Percentiles rank a stretch among this genome's conserved stretches.
phyloP scores from a whole-genome alignment of 306 rosid species.

The Pterocarpus macrocarpus region DNA sequence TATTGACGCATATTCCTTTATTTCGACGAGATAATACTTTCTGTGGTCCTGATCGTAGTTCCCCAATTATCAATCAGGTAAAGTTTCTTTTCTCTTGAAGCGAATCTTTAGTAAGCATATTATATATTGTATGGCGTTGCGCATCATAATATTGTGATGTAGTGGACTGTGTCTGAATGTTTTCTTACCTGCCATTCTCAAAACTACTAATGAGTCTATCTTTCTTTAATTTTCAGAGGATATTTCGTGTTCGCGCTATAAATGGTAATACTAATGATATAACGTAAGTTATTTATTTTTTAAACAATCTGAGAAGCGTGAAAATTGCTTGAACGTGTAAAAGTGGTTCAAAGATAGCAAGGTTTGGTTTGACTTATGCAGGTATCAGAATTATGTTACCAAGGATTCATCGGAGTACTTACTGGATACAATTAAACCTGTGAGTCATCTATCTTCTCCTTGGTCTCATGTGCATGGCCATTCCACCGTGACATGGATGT shows the following conservation, averaged over 20 bases:
- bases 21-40: slow-evolving; percentile 66
- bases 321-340: slow-evolving; percentile 20
- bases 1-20: slow-evolving; percentile 84
- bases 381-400: slow-evolving; percentile 75
- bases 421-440: slow-evolving; percentile 71
- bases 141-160: slow-evolving; percentile 21
- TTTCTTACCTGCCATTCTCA: slow-evolving; percentile 42
- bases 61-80: slow-evolving; percentile 83
- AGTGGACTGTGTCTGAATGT: slow-evolving; percentile 33
- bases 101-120: slow-evolving; percentile 22
- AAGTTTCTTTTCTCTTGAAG: slow-evolving; percentile 32
- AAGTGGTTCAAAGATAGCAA: slow-evolving; percentile 21
- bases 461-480: slow-evolving; percentile 40
- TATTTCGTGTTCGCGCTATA: slow-evolving; percentile 44
- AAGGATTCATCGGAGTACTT: slow-evolving; percentile 66
- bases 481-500: slow-evolving; percentile 26
- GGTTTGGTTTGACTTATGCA: slow-evolving; percentile 49
- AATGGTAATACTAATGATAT: slow-evolving; percentile 48
- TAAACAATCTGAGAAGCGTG: slow-evolving; percentile 24
- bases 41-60: slow-evolving; percentile 78
- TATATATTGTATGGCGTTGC: slow-evolving; percentile 14
- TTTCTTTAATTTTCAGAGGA: slow-evolving; percentile 59
- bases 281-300: slow-evolving; percentile 59
- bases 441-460: slow-evolving; percentile 50
- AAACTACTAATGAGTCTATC: slow-evolving; percentile 36